Evolutionary conservation across 257 asterid genomes (phyloP).

Genomic region (Misopates orontium): DNA sequence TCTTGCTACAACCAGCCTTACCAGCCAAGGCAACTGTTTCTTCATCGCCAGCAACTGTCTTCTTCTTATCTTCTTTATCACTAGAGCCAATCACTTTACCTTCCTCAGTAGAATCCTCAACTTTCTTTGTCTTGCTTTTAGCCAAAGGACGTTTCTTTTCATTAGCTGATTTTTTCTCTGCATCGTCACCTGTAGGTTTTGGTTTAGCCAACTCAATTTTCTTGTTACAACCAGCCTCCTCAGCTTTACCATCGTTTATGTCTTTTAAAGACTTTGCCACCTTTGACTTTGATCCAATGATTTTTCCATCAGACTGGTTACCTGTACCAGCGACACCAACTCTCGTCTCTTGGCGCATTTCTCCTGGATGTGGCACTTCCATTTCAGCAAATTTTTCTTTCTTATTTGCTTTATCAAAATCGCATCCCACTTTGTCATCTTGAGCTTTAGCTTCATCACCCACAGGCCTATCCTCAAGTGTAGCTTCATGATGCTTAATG

Average conservation of each 20-base stretch:
- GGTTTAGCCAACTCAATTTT: slow-evolving; percentile 31
- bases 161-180: slow-evolving; percentile 32
- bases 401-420: slow-evolving; percentile 20
- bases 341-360: slow-evolving; percentile 17
- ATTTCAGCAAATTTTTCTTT: slow-evolving; percentile 27
- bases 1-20: slow-evolving; percentile 28
- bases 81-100: slow-evolving; percentile 13
- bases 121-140: slow-evolving; percentile 36
- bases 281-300: slow-evolving; percentile 17
- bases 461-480: slow-evolving; percentile 22
- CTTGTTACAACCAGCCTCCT: slow-evolving; percentile 29
- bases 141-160: slow-evolving; percentile 46
- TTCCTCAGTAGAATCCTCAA: slow-evolving; percentile 29
- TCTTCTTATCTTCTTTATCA: slow-evolving; percentile 30
- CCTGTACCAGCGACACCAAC: slow-evolving; percentile 23
- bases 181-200: slow-evolving; percentile 31
- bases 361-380: slow-evolving; percentile 31
- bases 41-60: slow-evolving; percentile 26
- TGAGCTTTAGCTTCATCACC: slow-evolving; percentile 54
- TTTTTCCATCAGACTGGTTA: slow-evolving; percentile 28
- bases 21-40: slow-evolving; percentile 34
- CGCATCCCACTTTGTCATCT: slow-evolving; percentile 32
- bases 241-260: slow-evolving; percentile 31
- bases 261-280: slow-evolving; percentile 30
- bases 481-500: slow-evolving; percentile 9